A percentile compares a stretch with the other conserved stretches of the same genome.
These are phyloP conservation scores for Coemansia furcata DNA, from an alignment of 192 early-diverging fungal species.

Conservation along the genomic window DNA sequence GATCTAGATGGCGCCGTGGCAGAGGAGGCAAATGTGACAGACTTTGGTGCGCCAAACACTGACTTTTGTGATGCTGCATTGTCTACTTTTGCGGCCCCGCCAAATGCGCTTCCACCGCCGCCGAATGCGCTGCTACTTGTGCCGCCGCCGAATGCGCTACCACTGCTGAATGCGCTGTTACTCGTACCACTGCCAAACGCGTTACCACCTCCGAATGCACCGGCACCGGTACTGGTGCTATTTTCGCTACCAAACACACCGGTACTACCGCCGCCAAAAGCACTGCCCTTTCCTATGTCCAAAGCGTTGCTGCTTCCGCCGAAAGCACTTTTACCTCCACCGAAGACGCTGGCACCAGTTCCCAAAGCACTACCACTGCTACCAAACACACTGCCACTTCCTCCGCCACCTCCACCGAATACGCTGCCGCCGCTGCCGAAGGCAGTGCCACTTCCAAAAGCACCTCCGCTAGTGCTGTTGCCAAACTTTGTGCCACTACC, in stretches of 20 bases:
- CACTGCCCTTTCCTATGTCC: not conserved
- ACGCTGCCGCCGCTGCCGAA: not conserved
- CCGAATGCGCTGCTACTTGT: not conserved
- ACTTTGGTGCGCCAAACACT: not conserved
- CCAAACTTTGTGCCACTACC: constrained; percentile 1
- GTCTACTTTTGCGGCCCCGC: not conserved
- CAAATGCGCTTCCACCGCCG: not conserved
- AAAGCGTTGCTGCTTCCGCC: not conserved
- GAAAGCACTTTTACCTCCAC: constrained; percentile 1
- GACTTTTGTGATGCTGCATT: not conserved
- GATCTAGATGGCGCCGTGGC: not conserved
- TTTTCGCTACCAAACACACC: not conserved
- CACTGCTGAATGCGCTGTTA: not conserved
- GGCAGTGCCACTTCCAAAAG: not conserved
- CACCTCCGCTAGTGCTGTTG: not conserved
- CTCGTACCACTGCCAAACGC: not conserved
- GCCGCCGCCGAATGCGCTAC: not conserved
- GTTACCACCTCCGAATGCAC: not conserved
- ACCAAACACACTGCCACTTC: not conserved
- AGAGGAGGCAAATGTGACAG: not conserved
- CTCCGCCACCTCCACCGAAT: not conserved
- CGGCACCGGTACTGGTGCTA: not conserved
- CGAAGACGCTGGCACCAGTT: constrained; percentile 10
- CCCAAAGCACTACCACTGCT: constrained; percentile 31
- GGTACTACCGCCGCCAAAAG: not conserved